Base-by-base conservation (phyloP, 2,329 filamentous ascomycete genomes). In the Diplodia scrobiculata region DNA sequence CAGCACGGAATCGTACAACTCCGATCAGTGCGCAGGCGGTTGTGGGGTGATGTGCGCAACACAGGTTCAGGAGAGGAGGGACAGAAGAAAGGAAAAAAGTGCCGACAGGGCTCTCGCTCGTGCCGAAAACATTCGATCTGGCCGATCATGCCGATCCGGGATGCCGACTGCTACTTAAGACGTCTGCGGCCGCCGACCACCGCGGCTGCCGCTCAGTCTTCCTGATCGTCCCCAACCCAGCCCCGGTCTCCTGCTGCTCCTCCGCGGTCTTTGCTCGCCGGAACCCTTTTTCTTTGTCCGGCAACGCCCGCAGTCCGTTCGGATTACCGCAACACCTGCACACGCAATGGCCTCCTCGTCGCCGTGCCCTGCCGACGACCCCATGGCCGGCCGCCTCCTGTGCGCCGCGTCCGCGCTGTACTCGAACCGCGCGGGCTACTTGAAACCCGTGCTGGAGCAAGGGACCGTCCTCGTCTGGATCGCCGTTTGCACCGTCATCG, bases 101-200 rank as follows among this genome's bases (percentile, higher is more conserved):
- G 60, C 60, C 60, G 60, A 45, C 34, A 25, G 25, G 14, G 19
- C 41, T 7, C 17, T 17, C 5, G 9, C 47, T 63, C 47, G 48
- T 32, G 60, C 60, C 60, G 60, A 52, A 51, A 63, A 63, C 60
- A 29, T 63, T 52, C 60, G 60, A 63, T 45, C 32, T 52, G 48
- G 60, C 60, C 60, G 60, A 63, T 41, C 32, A 63, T 63, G 60
- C 60, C 60, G 60, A 63, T 45, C 47, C 60, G 60, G 50, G 47
- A 63, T 52, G 60, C 60, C 60, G 60, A 53, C 19, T 45, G 41
- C 41, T 63, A 51, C 50, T 52, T 63, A 63, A 38, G 27, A 52
- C 3, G 13, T 13, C 3, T 45, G 2, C 19, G 53, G 21, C 41
- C 17, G 13, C 58, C 41, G 13, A 48, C 58, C 3, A 48, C 38